Evolutionary conservation across 805 yeast species (phyloP).

Genomic region (Martiniozyma abietophila): DNA sequence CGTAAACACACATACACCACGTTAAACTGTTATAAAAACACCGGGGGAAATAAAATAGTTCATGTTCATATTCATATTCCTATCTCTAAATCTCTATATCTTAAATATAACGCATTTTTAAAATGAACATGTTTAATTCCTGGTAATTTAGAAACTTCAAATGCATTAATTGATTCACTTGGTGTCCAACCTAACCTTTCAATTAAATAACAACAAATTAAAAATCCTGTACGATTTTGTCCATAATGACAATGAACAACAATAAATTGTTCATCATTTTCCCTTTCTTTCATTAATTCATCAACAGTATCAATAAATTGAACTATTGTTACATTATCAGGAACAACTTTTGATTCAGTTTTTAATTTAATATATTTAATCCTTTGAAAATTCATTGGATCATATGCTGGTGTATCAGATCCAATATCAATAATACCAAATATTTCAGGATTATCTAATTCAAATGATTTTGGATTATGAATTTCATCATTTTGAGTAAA

Average conservation of each 20-base stretch:
- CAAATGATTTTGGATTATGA: constrained; percentile 53
- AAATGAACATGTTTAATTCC: constrained; percentile 76
- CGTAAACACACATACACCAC: too few species aligned
- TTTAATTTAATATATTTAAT: constrained; percentile 63
- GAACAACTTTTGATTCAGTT: constrained; percentile 70
- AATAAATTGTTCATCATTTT: constrained; percentile 28
- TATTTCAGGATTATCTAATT: constrained; percentile 40
- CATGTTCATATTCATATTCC: too few species aligned
- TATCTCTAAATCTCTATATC: constrained; percentile 53
- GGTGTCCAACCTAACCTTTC: constrained; percentile 53
- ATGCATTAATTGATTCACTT: constrained; percentile 53
- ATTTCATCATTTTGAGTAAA: constrained; percentile 50
- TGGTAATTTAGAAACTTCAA: constrained; percentile 48
- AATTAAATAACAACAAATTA: constrained; percentile 59
- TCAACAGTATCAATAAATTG: constrained; percentile 47
- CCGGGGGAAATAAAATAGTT: too few species aligned
- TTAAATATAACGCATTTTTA: constrained; percentile 58
- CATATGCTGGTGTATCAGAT: constrained; percentile 61
- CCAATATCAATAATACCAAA: constrained; percentile 62
- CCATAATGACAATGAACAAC: constrained; percentile 80
- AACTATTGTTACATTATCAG: constrained; percentile 50
- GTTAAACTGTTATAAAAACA: too few species aligned
- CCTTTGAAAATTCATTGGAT: constrained; percentile 43
- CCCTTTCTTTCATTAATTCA: constrained; percentile 27
- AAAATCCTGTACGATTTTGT: constrained; percentile 68